Evolutionary conservation across 495 filamentous ascomycete species (phyloP), one percentile per base, ranked within the genome.

Genomic region (Aspergillus sclerotioniger): DNA sequence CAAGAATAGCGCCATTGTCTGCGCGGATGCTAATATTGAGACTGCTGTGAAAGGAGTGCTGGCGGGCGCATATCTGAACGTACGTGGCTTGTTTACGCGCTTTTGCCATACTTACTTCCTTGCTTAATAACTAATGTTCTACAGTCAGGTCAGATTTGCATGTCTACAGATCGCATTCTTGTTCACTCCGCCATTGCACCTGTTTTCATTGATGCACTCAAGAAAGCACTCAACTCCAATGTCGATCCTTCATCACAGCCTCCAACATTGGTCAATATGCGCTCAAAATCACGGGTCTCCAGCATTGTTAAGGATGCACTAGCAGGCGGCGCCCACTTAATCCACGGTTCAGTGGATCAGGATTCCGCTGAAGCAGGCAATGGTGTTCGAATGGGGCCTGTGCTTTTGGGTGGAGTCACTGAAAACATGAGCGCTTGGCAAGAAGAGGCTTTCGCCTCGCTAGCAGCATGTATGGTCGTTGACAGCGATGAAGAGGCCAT

Each of bases 151-250:
- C 92, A 97, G 73, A 87, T 93, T 45, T 96, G 92, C 75, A 92
- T 97, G 91, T 79, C 85, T 3, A 95, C 91, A 0, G 92, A 96
- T 70, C 82, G 88, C 12, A 90, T 97, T 65, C 76, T 96, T 37
- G 86, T 96, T 12, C 87, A 94, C 70, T 80, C 81, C 32, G 80
- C 80, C 12, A 77, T 96, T 59, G 79, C 80, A 16, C 71, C 74
- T 3, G 67, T 80, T 15, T 96, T 95, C 65, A 59, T 65, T 12
- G 56, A 62, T 1, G 68, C 73, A 1, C 63, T 79, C 8, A 76
- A 83, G 32, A 66, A 41, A 2, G 78, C 81, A 15, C 70, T 84
- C 19, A 74, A 76, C 7, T 58, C 74, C 3, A 74, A 79, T 15
- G 79, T 76, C 17, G 69, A 74, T 21, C 53, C 74, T 5, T 62